Percentiles rank a stretch among this genome's conserved stretches.
These are phyloP conservation scores for Vaccinium myrtillus DNA, from an alignment of 148 eudicot genomes.

Conservation along the genomic window DNA sequence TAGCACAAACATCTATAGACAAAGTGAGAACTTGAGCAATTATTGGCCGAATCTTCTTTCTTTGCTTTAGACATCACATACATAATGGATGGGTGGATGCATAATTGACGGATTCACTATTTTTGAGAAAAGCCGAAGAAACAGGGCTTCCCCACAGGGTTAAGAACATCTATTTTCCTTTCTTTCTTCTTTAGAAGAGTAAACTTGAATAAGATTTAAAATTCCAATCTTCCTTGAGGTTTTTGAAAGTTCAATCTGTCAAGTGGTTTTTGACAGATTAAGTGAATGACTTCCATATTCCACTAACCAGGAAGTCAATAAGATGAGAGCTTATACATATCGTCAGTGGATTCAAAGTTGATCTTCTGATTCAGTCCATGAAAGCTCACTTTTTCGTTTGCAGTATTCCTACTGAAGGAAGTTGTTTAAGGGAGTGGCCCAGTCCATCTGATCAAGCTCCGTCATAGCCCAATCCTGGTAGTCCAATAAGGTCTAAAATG, in stretches of 20 bases:
- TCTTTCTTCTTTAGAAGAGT: neutral
- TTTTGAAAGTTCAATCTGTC: neutral
- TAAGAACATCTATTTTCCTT: neutral
- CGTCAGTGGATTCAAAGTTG: slow-evolving; percentile 7
- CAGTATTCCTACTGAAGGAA: slow-evolving; percentile 10
- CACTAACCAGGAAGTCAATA: neutral
- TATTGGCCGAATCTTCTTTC: neutral
- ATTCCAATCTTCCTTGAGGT: too few species aligned
- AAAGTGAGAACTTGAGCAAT: slow-evolving; percentile 44
- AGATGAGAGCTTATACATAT: neutral
- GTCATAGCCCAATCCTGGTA: neutral
- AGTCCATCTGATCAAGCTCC: neutral
- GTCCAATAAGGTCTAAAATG: neutral
- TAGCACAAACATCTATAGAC: slow-evolving; percentile 65
- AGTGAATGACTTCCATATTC: neutral
- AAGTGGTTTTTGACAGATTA: neutral
- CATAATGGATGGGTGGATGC: neutral
- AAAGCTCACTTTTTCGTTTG: neutral
- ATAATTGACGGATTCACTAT: neutral
- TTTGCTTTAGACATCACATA: neutral
- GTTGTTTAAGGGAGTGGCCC: neutral
- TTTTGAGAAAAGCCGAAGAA: neutral
- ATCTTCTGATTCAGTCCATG: neutral
- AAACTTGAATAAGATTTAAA: too few species aligned
- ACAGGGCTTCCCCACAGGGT: neutral